Conservation (phyloP, 768 basidiomycete species). For the Mycena chlorophos region DNA sequence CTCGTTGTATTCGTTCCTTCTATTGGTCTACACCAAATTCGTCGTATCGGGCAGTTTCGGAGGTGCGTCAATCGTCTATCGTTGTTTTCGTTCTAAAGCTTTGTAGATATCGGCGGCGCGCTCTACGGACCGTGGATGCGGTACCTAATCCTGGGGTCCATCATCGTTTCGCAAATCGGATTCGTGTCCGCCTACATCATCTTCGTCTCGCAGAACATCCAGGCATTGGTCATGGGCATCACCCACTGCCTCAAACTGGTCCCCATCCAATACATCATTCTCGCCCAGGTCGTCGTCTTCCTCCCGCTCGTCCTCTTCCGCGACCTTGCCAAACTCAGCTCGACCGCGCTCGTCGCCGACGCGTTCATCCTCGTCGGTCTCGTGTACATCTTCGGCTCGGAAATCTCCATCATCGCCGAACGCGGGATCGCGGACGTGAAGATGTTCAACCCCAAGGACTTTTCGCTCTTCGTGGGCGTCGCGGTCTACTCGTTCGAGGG, state of each 20-base stretch:
- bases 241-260: constrained; percentile 62
- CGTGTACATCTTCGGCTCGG: constrained; percentile 86
- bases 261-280: constrained; percentile 77
- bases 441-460: constrained; percentile 87
- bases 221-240: constrained; percentile 29
- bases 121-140: constrained; percentile 96
- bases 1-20: constrained; percentile 90
- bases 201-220: constrained; percentile 90
- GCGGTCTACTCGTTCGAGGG: constrained; percentile 99
- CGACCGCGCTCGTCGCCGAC: constrained; percentile 90
- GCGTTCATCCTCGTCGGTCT: constrained; percentile 90
- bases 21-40: constrained; percentile 85
- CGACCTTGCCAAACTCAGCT: constrained; percentile 92
- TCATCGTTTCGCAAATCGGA: constrained; percentile 86
- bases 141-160: constrained; percentile 81
- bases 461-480: constrained; percentile 91
- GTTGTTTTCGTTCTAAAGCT: background rate
- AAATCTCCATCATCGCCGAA: constrained; percentile 64
- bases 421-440: constrained; percentile 77
- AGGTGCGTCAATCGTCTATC: constrained; percentile 2
- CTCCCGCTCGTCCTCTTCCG: constrained; percentile 87
- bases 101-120: constrained; percentile 79
- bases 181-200: constrained; percentile 92
- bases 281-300: constrained; percentile 82
- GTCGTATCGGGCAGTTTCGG: constrained; percentile 92